Evolutionary conservation across 2,329 filamentous ascomycete genomes (phyloP).

Genomic region (Orbilia brochopaga): DNA sequence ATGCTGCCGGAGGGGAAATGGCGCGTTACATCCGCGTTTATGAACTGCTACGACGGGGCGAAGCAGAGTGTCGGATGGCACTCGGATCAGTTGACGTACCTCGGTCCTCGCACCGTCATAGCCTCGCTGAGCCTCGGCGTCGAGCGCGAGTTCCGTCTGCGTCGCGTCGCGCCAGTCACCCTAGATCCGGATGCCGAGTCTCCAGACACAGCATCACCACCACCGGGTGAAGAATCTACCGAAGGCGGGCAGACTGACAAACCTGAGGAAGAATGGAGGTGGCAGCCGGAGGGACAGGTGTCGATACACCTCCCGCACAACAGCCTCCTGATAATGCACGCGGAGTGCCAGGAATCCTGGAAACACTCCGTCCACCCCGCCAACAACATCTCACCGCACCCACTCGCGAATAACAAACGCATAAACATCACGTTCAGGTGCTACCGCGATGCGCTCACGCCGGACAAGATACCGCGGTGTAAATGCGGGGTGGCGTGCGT

Average conservation of each 20-base stretch:
- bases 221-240: not conserved
- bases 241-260: not conserved
- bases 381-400: constrained; percentile 80
- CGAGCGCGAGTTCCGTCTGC: constrained; percentile 88
- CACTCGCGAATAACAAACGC: constrained; percentile 75
- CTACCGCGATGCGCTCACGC: constrained; percentile 79
- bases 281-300: constrained; percentile 75
- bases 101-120: constrained; percentile 86
- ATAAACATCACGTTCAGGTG: constrained; percentile 95
- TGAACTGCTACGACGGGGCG: constrained; percentile 88
- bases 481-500: constrained; percentile 72
- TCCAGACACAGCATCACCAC: not conserved
- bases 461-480: constrained; percentile 77
- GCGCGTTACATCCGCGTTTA: constrained; percentile 87
- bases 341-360: constrained; percentile 97
- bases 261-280: constrained; percentile 55
- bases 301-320: constrained; percentile 94
- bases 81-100: constrained; percentile 90
- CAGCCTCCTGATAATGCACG: constrained; percentile 91
- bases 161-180: constrained; percentile 72
- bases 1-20: constrained; percentile 73
- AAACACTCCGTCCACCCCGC: constrained; percentile 82
- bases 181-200: constrained; percentile 55
- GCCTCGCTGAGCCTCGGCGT: constrained; percentile 90
- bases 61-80: constrained; percentile 88